Base-by-base conservation (phyloP, 257 asterid genomes). In the Scutellaria barbata region DNA sequence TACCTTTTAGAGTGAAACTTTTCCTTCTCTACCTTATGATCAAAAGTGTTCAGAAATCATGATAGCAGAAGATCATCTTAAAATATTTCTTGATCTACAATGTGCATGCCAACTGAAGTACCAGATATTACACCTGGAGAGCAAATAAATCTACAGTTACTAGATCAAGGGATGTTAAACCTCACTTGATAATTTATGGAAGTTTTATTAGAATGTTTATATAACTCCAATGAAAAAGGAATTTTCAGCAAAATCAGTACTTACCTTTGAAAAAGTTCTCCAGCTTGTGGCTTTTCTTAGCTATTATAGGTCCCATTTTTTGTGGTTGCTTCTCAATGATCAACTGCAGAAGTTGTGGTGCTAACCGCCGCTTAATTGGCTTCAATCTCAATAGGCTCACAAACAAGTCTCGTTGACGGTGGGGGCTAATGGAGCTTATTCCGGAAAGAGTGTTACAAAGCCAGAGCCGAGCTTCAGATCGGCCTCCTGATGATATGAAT, bases 381-480 rank as follows among this genome's bases (percentile, higher is more conserved):
- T 84, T 80, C 16, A 88, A 82, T 77, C 83, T 86, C 83, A 93
- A 69, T 45, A 93, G 72, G 62, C 76, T 84, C 78, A 83, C 33
- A 74, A 93, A 93, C 50, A 93, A 75, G 73, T 90, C 96, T 10
- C 75, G 76, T 63, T 90, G 89, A 70, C 74, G 82, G 43, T 48
- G 83, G 39, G 86, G 85, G 59, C 83, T 76, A 11, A 93, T 80
- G 61, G 89, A 86, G 61, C 72, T 77, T 56, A 93, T 82, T 75
- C 88, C 76, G 1, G 95, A 81, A 63, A 93, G 78, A 10, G 90
- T 66, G 69, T 85, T 81, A 74, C 95, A 90, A 43, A 93, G 95
- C 97, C 98, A 90, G 53, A 90, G 94, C 46, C 98, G 92, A 64
- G 92, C 86, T 81, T 90, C 98, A 58, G 97, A 87, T 56, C 85